A percentile compares a stretch with the other conserved stretches of the same genome.
Evolutionary conservation across 768 basidiomycete species (phyloP).

Genomic region (Exidia glandulosa): DNA sequence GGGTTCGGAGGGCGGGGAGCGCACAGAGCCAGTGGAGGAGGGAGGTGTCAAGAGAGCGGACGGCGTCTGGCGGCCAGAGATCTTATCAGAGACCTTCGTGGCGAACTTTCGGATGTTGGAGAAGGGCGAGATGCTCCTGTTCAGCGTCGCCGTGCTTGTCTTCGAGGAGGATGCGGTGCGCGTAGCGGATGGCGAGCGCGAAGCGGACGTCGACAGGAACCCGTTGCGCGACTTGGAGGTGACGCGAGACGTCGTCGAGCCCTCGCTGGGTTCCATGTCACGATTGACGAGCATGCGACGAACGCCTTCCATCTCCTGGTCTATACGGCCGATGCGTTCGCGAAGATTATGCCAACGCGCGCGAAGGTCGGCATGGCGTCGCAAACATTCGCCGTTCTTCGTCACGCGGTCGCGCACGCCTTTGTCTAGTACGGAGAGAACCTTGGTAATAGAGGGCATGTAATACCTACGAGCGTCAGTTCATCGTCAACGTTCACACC

Average conservation of each 20-base stretch:
- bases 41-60: slow-evolving; percentile 16
- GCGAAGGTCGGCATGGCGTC: slow-evolving; percentile 81
- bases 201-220: slow-evolving; percentile 46
- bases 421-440: slow-evolving; percentile 87
- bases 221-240: slow-evolving; percentile 39
- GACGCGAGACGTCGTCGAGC: slow-evolving; percentile 55
- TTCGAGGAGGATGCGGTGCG: not conserved
- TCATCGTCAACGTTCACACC: not conserved
- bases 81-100: slow-evolving; percentile 16
- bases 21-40: slow-evolving; percentile 17
- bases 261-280: slow-evolving; percentile 47
- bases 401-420: slow-evolving; percentile 88
- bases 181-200: slow-evolving; percentile 27
- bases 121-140: slow-evolving; percentile 71
- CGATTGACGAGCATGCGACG: slow-evolving; percentile 42
- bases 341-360: slow-evolving; percentile 73
- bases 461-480: slow-evolving; percentile 56
- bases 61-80: slow-evolving; percentile 15
- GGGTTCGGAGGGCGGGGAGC: slow-evolving; percentile 57
- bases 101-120: slow-evolving; percentile 41
- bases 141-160: slow-evolving; percentile 29
- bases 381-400: slow-evolving; percentile 90
- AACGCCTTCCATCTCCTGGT: slow-evolving; percentile 68
- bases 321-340: slow-evolving; percentile 71
- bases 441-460: slow-evolving; percentile 86